Base-by-base conservation (phyloP, 192 early-diverging fungal species). In the Backusella tarrabulga region DNA sequence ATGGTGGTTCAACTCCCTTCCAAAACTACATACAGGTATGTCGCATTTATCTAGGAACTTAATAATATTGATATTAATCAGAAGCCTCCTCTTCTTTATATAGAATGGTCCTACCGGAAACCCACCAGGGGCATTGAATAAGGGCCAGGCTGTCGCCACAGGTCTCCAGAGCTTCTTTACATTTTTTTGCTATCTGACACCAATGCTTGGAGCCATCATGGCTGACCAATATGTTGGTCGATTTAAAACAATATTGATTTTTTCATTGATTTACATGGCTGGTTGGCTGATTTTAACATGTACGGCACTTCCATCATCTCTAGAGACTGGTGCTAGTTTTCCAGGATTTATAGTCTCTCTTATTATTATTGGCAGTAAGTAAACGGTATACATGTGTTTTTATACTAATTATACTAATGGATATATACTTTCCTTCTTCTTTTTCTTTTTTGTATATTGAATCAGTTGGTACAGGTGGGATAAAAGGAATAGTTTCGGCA, bases 211-310 rank as follows among this genome's bases (percentile, higher is more conserved):
- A 41, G 90, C 88, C 29, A 50, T 88, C 42, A 68, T 91, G 38
- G 87, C 89, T 35, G 88, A 87, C 87, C 54, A 88, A 83, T 93
- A 89, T 78, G 42, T 89, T 54, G 93, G 93, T 76, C 91, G 90
- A 83, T 93, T 87, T 83, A 88, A 86, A 74, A 90, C 93, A 17
- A 93, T 95, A 71, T 32, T 88, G 21, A 11, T 93, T 26, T 93
- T 95, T 76, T 83, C 83, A 42, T 17, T 84, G 19, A 75, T 92
- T 74, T 95, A 95, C 79, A 85, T 91, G 71, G 0, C 90, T 56
- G 93, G 93, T 42, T 81, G 89, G 68, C 21, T 90, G 4, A 70
- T 93, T 29, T 78, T 94, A 32, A 91, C 88, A 29, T 76, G 84
- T 14, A 93, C 92, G 0, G 84, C 93, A 12, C 83, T 90, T 29